A percentile compares a stretch with the other conserved stretches of the same genome.
These are phyloP conservation scores for Amesomyces nigricolor DNA, from an alignment of 2,329 filamentous ascomycete species.

Conservation along the genomic window DNA sequence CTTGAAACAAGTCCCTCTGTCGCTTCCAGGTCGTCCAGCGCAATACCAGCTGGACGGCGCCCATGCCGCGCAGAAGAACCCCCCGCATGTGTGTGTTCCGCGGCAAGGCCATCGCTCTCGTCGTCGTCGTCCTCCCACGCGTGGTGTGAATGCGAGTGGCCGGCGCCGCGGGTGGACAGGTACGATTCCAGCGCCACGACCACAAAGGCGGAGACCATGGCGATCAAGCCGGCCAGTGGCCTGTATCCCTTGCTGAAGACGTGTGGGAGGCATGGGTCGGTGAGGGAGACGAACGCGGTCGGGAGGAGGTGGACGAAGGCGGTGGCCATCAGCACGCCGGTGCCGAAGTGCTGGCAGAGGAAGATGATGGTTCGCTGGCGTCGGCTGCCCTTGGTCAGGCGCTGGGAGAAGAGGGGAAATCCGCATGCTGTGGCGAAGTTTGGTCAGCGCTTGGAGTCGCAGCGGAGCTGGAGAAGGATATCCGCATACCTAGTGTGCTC, in stretches of 20 bases:
- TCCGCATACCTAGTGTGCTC: constrained; percentile 49
- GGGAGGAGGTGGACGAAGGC: constrained; percentile 74
- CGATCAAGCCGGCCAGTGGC: constrained; percentile 73
- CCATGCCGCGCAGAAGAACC: constrained; percentile 37
- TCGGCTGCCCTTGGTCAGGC: constrained; percentile 47
- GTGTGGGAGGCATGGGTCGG: constrained; percentile 65
- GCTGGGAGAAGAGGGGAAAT: constrained; percentile 59
- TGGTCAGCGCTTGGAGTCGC: constrained; percentile 3
- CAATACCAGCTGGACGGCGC: constrained; percentile 41
- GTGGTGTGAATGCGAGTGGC: constrained; percentile 54
- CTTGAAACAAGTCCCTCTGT: constrained; percentile 53
- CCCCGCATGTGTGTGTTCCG: constrained; percentile 17
- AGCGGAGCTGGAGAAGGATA: background rate
- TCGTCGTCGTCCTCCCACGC: constrained; percentile 42
- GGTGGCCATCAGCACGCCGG: constrained; percentile 78
- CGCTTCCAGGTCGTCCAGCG: constrained; percentile 46
- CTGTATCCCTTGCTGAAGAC: constrained; percentile 77
- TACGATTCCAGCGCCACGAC: constrained; percentile 87
- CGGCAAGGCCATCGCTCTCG: constrained; percentile 20
- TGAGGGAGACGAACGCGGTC: constrained; percentile 61
- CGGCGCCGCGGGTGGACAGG: constrained; percentile 65
- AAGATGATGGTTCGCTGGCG: constrained; percentile 58
- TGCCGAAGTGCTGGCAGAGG: constrained; percentile 69
- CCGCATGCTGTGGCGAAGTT: constrained; percentile 47
- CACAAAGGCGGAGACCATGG: constrained; percentile 74